Evolutionary conservation across 768 basidiomycete genomes (phyloP), one percentile per base, ranked within the genome.

Genomic region (Paxillus ammoniavirescens): DNA sequence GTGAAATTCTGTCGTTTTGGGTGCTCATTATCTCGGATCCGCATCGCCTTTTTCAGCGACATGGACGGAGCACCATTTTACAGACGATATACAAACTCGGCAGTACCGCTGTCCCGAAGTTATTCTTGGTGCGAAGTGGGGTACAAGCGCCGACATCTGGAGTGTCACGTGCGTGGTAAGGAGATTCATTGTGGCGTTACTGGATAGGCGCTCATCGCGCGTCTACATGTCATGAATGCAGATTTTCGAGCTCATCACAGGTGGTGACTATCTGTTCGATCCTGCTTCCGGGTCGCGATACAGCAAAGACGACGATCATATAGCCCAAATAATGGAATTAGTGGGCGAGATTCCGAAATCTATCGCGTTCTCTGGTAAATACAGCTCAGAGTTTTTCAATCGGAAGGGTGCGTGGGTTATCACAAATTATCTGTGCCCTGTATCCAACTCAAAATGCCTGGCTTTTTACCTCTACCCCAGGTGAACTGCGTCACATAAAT

Each of bases 41-140:
- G 43, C 45, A 44, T 50, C 30, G 47, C 41, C 18, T 40, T 42
- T 42, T 49, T 41, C 54, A 69, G 90, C 90, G 9, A 92, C 90
- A 1, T 91, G 90, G 90, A 83, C 83, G 30, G 91, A 96, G 64
- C 91, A 98, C 60, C 97, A 98, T 67, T 99, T 98, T 60, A 98
- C 97, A 41, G 96, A 99, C 72, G 97, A 98, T 64, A 98, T 98
- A 61, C 90, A 98, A 74, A 99, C 97, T 26, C 75, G 96, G 64
- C 97, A 98, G 65, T 98, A 98, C 69, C 84, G 97, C 26, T 93
- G 92, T 76, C 96, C 97, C 1, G 96, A 99, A 70, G 96, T 98
- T 54, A 95, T 99, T 44, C 77, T 98, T 1, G 96, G 96, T 42
- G 92, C 93, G 2, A 91, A 92, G 61, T 99, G 96, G 96, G 91